A percentile compares a stretch with the other conserved stretches of the same genome.
phyloP scores from a whole-genome alignment of 2,329 filamentous ascomycete species.

The Aspergillus fructus region DNA sequence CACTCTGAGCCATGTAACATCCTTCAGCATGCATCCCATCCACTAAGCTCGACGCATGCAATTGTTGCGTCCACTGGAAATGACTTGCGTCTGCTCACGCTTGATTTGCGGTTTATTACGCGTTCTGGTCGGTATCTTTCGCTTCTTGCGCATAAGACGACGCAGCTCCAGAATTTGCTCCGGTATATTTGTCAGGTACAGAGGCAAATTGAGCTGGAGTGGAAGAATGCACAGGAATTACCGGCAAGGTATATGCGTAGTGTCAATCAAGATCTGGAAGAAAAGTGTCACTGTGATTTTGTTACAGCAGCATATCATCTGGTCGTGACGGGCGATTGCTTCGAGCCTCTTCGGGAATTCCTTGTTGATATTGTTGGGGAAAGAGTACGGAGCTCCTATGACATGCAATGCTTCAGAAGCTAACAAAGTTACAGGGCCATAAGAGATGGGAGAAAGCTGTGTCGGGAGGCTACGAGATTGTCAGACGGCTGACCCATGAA shows the following conservation, averaged over 20 bases:
- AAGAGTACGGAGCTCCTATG: slow-evolving; percentile 54
- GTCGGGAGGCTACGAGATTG: slow-evolving; percentile 70
- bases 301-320: slow-evolving; percentile 79
- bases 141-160: slow-evolving; percentile 80
- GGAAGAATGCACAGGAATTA: slow-evolving; percentile 77
- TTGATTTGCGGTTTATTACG: slow-evolving; percentile 81
- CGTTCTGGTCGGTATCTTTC: slow-evolving; percentile 75
- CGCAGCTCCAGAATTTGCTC: slow-evolving; percentile 80
- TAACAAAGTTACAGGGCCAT: slow-evolving; percentile 62
- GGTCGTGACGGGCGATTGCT: slow-evolving; percentile 78
- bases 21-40: slow-evolving; percentile 67
- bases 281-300: slow-evolving; percentile 64
- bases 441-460: slow-evolving; percentile 95
- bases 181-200: slow-evolving; percentile 82
- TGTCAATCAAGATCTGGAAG: slow-evolving; percentile 71
- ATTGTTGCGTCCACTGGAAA: slow-evolving; percentile 53
- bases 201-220: slow-evolving; percentile 75
- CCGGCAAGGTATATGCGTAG: slow-evolving; percentile 74
- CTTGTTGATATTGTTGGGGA: slow-evolving; percentile 80
- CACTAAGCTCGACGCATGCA: slow-evolving; percentile 71
- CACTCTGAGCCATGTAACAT: slow-evolving; percentile 41
- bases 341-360: slow-evolving; percentile 78
- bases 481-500: slow-evolving; percentile 77
- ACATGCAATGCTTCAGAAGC: not conserved
- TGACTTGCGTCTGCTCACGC: slow-evolving; percentile 63